Base-by-base conservation (phyloP, 805 yeast genomes). In the Pichia phayaonensis region DNA sequence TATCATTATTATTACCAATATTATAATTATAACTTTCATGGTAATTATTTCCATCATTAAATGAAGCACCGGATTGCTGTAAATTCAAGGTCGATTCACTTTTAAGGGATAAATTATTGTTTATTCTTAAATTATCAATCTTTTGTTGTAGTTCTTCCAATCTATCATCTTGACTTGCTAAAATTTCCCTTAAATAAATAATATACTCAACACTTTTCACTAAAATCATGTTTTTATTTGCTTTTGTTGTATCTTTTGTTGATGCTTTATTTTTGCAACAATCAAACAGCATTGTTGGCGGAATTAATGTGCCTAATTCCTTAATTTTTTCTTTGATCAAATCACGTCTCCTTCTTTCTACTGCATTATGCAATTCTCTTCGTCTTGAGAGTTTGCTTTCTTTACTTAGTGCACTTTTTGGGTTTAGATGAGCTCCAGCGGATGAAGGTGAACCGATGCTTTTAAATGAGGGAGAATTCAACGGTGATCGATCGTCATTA, bases 331-430 rank as follows among this genome's bases (percentile, higher is more conserved):
- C 95, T 64, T 90, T 90, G 61, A 90, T 90, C 58, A 88, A 73
- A 65, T 92, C 98, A 55, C 98, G 75, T 62, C 98, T 77, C 58
- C 96, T 75, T 59, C 97, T 76, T 66, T 90, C 98, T 5, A 90
- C 97, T 1, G 96, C 96, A 63, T 90, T 90, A 66, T 90, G 98
- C 54, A 89, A 83, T 62, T 90, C 96, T 53, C 96, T 72, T 55
- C 96, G 76, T 55, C 96, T 75, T 54, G 81, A 78, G 48, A 86
- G 65, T 61, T 85, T 86, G 52, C 84, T 89, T 48, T 85, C 95
- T 60, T 80, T 81, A 4, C 77, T 66, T 39, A 76, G 50, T 47
- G 64, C 61, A 46, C 56, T 65, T 48, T 67, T 68, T 4, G 68
- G 67, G 43, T 67, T 66, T 56, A 67, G 50, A 48, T 67, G 69